phyloP scores from a whole-genome alignment of 2,329 filamentous ascomycete genomes.

The Thelonectria discophora region DNA sequence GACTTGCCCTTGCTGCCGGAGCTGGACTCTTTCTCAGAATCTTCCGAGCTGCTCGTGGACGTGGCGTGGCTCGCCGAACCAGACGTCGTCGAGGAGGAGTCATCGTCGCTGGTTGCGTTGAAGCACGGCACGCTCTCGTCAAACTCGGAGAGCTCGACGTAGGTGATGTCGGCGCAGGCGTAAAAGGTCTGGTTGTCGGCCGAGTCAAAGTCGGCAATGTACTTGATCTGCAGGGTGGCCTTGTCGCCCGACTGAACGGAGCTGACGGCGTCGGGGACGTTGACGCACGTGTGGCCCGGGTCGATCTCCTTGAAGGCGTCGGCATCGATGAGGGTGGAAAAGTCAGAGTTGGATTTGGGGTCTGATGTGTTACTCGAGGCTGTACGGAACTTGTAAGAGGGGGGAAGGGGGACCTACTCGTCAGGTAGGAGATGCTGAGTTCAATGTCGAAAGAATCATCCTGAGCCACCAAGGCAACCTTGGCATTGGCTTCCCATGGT shows the following conservation, averaged over 20 bases:
- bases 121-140: constrained; percentile 51
- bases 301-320: constrained; percentile 51
- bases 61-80: constrained; percentile 9
- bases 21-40: constrained; percentile 14
- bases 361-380: constrained; percentile 35
- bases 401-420: constrained; percentile 49
- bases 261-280: constrained; percentile 47
- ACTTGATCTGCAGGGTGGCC: constrained; percentile 60
- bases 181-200: constrained; percentile 56
- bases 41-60: constrained; percentile 28
- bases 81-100: constrained; percentile 9
- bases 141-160: constrained; percentile 50
- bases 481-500: constrained; percentile 57
- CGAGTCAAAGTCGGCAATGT: constrained; percentile 54
- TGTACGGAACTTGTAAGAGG: no score
- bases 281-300: constrained; percentile 57
- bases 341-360: constrained; percentile 52
- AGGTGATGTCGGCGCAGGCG: constrained; percentile 59
- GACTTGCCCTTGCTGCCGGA: constrained; percentile 31
- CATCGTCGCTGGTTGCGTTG: constrained; percentile 49
- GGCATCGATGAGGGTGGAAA: constrained; percentile 49
- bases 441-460: constrained; percentile 64
- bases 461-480: constrained; percentile 64
- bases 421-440: constrained; percentile 61
- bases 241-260: constrained; percentile 51